A percentile compares a stretch with the other conserved stretches of the same genome.
Evolutionary conservation across 2,329 filamentous ascomycete genomes (phyloP).

Genomic region (Colletotrichum sp.): DNA sequence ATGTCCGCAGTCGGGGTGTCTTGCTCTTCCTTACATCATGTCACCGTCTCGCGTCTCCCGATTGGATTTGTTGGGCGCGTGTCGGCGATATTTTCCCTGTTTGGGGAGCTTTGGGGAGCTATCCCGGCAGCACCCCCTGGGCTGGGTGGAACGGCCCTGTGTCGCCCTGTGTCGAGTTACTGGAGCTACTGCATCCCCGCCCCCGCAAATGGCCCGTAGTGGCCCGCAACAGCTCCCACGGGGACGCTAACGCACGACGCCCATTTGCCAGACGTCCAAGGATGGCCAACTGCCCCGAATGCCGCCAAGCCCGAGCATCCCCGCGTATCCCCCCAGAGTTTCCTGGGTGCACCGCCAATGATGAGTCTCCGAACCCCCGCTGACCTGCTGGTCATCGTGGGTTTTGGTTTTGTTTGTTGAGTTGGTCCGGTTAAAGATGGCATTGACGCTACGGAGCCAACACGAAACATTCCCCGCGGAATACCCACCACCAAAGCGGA

Average conservation of each 20-base stretch:
- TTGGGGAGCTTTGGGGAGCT: constrained; percentile 10
- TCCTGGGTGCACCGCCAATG: neutral
- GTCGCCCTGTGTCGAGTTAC: neutral
- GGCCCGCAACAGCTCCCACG: neutral
- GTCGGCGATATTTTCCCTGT: constrained; percentile 15
- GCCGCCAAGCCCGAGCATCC: neutral
- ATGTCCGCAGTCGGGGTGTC: neutral
- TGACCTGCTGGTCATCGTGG: neutral
- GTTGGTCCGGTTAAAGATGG: neutral
- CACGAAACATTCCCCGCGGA: neutral
- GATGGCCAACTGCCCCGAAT: constrained; percentile 3
- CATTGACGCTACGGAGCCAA: neutral
- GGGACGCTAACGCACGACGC: neutral
- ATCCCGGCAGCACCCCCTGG: neutral
- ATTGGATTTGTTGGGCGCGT: constrained; percentile 8
- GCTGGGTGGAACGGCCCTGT: neutral
- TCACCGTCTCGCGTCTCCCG: neutral
- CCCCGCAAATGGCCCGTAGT: constrained; percentile 3
- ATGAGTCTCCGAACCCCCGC: neutral
- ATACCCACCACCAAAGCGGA: neutral
- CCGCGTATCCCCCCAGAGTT: neutral
- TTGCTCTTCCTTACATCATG: neutral
- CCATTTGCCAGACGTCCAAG: constrained; percentile 7
- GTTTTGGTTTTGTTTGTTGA: neutral
- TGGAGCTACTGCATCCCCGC: neutral